Evolutionary conservation across 2,329 filamentous ascomycete genomes (phyloP).

Genomic region (Aspergillus novoparasiticus): DNA sequence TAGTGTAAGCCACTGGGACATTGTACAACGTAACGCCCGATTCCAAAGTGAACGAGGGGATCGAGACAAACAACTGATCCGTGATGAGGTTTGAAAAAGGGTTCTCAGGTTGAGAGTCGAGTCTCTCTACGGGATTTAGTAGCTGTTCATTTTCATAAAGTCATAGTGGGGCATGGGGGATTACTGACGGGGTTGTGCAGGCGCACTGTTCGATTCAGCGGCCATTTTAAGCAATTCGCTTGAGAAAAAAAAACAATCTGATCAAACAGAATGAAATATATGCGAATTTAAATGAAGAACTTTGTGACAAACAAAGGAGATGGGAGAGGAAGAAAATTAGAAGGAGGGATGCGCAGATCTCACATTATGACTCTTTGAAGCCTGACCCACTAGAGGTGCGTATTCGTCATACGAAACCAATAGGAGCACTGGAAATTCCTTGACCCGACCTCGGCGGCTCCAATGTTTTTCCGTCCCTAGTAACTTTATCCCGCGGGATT

Average conservation of each 20-base stretch:
- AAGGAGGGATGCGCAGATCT: not conserved
- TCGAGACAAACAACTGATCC: conserved; percentile 81
- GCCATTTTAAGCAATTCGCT: conserved; percentile 24
- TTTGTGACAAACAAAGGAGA: not conserved
- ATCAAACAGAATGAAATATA: not conserved
- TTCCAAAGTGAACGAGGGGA: conserved; percentile 90
- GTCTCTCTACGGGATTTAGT: conserved; percentile 60
- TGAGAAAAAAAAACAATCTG: not conserved
- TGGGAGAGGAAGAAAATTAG: not conserved
- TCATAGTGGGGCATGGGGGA: conserved; percentile 15
- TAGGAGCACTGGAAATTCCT: not conserved
- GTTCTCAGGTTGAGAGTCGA: conserved; percentile 77
- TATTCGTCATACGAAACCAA: not conserved
- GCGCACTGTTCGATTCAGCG: conserved; percentile 22
- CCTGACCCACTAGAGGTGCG: not conserved
- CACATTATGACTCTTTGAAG: not conserved
- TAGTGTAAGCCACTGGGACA: conserved; percentile 68
- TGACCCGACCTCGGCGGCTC: not conserved
- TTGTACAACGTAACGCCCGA: conserved; percentile 83
- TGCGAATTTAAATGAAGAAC: too few relatives aligned
- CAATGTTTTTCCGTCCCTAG: not conserved
- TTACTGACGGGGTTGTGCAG: conserved; percentile 43
- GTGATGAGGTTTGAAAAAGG: conserved; percentile 84
- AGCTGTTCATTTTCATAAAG: conserved; percentile 35
- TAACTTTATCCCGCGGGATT: not conserved